These are phyloP conservation scores for Mycena sanguinolenta DNA, from an alignment of 768 basidiomycete genomes.

Conservation along the genomic window DNA sequence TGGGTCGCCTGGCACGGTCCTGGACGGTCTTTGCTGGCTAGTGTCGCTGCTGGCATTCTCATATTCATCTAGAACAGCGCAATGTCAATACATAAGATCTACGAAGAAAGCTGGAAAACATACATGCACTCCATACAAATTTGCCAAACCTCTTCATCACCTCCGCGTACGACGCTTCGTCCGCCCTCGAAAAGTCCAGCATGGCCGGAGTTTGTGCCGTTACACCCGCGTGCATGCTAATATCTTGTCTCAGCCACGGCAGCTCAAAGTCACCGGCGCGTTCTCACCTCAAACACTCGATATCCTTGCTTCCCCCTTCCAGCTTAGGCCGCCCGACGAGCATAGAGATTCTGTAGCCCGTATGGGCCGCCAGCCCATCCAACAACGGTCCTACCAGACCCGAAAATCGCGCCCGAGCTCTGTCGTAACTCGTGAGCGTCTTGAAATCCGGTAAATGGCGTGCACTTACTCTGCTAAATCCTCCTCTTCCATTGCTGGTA, in stretches of 20 bases:
- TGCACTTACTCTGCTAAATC: not conserved
- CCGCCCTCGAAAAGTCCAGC: not conserved
- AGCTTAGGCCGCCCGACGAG: rapidly evolving
- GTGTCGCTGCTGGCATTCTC: too few species aligned
- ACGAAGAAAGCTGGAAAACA: too few species aligned
- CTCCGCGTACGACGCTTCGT: not conserved
- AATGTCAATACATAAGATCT: too few species aligned
- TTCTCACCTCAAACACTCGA: not conserved
- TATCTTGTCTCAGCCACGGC: too few species aligned
- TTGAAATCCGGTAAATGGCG: too few species aligned
- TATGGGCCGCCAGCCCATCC: too few species aligned
- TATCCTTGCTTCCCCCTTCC: not conserved
- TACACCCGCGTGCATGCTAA: not conserved
- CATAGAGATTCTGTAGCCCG: too few species aligned
- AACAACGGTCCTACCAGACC: not conserved
- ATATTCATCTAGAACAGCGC: too few species aligned
- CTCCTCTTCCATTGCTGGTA: too few species aligned
- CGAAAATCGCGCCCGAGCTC: not conserved
- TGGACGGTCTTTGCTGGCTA: too few species aligned
- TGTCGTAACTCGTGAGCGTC: not conserved
- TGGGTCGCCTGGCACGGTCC: too few species aligned
- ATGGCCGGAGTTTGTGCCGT: not conserved
- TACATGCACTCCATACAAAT: not conserved
- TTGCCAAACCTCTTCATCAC: not conserved
- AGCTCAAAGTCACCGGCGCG: not conserved